These are phyloP conservation scores for Cucumis sativus DNA, from an alignment of 306 rosid genomes.

Conservation along the genomic window DNA sequence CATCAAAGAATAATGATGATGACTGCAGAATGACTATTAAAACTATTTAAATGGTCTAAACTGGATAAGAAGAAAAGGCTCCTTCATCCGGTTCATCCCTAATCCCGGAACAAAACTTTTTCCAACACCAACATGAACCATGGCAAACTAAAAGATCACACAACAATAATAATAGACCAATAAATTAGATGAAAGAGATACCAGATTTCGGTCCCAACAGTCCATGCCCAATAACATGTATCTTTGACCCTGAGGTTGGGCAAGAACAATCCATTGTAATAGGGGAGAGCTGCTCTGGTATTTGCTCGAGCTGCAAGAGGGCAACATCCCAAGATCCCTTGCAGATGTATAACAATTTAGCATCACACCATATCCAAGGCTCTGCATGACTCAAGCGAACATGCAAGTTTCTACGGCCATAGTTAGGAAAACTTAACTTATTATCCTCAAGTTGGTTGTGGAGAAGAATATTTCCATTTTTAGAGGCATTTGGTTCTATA, in stretches of 20 bases:
- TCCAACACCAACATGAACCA: background rate
- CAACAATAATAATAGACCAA: background rate
- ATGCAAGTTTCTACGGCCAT: constrained; percentile 36
- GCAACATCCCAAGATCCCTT: constrained; percentile 95
- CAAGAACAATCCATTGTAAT: constrained; percentile 39
- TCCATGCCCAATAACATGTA: constrained; percentile 80
- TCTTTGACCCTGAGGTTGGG: constrained; percentile 70
- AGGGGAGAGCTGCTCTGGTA: constrained; percentile 61
- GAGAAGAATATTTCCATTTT: constrained; percentile 1
- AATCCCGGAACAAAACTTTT: background rate
- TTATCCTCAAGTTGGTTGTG: constrained; percentile 22
- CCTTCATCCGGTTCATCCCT: background rate
- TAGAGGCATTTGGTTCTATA: constrained; percentile 8
- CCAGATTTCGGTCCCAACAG: constrained; percentile 88
- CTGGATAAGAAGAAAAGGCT: background rate
- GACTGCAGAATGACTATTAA: background rate
- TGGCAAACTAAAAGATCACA: background rate
- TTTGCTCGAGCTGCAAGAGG: constrained; percentile 55
- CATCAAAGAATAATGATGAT: background rate
- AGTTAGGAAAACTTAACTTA: constrained; percentile 20
- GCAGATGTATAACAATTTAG: constrained; percentile 63
- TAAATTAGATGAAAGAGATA: constrained; percentile 19
- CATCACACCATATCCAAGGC: constrained; percentile 75
- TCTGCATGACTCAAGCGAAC: constrained; percentile 67
- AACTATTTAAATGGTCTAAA: background rate